Conservation (phyloP, 495 filamentous ascomycete genomes). For the Neohortaea acidophila region DNA sequence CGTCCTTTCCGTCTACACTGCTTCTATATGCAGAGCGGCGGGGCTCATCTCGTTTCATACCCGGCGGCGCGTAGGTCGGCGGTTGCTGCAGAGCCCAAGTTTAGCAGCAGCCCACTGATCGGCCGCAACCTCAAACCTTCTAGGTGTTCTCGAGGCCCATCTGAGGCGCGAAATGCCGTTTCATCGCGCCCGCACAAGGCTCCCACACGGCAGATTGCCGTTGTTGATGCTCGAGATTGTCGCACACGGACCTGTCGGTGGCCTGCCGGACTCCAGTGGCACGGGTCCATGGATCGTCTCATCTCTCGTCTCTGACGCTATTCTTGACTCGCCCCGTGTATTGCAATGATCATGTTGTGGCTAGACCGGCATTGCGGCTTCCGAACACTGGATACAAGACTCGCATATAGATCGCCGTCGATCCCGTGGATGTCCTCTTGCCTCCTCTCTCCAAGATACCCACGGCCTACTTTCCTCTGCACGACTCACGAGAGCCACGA, state of each 20-base stretch:
- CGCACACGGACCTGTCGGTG: slow-evolving; percentile 2
- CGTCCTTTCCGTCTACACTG: not conserved
- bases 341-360: slow-evolving; percentile 10
- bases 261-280: not conserved
- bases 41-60: slow-evolving; percentile 12
- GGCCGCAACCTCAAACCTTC: too few relatives aligned
- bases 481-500: slow-evolving; percentile 17
- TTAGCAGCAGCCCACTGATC: slow-evolving; percentile 2
- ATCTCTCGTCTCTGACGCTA: slow-evolving; percentile 2
- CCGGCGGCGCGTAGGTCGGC: slow-evolving; percentile 7
- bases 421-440: not conserved
- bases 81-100: slow-evolving; percentile 5
- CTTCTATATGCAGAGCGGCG: not conserved
- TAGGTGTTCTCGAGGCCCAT: too few relatives aligned
- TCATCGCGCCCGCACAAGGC: not conserved
- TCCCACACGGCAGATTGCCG: not conserved
- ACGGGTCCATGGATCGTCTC: slow-evolving; percentile 18
- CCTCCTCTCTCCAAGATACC: slow-evolving; percentile 5
- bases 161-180: not conserved
- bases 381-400: slow-evolving; percentile 2
- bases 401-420: slow-evolving; percentile 14
- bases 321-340: slow-evolving; percentile 2
- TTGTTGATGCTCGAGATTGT: not conserved
- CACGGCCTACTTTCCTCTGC: slow-evolving; percentile 7
- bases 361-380: slow-evolving; percentile 4